Base-by-base conservation (phyloP, 176 grass and related monocot species). In the Neostapfia colusana region DNA sequence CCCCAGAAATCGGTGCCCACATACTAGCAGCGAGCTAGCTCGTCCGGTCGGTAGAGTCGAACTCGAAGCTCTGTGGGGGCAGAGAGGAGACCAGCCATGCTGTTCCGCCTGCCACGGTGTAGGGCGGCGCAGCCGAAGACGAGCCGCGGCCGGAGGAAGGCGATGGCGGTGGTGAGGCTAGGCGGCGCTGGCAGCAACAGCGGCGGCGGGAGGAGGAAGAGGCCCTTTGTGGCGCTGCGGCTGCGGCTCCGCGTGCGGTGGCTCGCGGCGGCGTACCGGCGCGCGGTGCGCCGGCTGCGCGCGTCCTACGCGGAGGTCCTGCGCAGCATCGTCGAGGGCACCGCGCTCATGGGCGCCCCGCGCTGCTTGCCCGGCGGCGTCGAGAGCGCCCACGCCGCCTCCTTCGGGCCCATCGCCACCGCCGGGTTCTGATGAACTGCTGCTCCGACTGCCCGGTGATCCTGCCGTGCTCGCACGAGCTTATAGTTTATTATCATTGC, bases 301-400 rank as follows among this genome's bases (percentile, higher is more conserved):
- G 58, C 58, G 58, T 31, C 76, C 64, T 89, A 86, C 57, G 48
- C 72, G 27, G 68, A 79, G 57, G 61, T 81, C 53, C 24, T 89
- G 71, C 69, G 67, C 49, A 71, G 89, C 41, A 70, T 92, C 65
- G 13, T 86, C 35, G 83, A 80, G 26, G 90, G 90, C 42, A 76
- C 59, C 20, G 65, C 61, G 63, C 84, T 87, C 12, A 10, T 89
- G 11, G 75, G 84, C 43, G 78, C 84, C 64, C 54, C 86, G 10
- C 79, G n/a, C n/a, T n/a, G 37, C 62, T 6, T 50, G 10, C 86
- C 80, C 13, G 40, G 41, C 61, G 76, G 79, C 63, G 7, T 89
- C 58, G 86, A 89, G 28, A 72, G 65, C 84, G 79, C 86, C 31
- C 84, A 67, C 65, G 64, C 53, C 23, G 80, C 86, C 2, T 49